Percentiles rank a stretch among this genome's conserved stretches.
These are phyloP conservation scores for Elsinoe arachidis DNA, from an alignment of 2,329 filamentous ascomycete species.

Conservation along the genomic window DNA sequence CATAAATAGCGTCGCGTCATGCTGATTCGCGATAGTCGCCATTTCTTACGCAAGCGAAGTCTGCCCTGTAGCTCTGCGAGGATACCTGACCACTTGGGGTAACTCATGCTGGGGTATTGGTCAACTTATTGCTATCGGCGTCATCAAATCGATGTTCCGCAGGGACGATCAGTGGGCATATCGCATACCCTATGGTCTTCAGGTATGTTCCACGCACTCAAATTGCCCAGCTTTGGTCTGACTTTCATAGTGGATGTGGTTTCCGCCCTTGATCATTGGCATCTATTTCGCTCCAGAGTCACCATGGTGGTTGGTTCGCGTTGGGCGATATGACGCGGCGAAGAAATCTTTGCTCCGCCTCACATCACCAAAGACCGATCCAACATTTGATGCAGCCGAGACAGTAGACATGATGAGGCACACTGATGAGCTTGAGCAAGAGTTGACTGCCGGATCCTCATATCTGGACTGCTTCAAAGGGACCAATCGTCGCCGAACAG, in stretches of 20 bases:
- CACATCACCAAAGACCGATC: conserved; percentile 48
- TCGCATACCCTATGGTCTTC: conserved; percentile 61
- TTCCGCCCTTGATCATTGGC: conserved; percentile 54
- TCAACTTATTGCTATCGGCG: conserved; percentile 64
- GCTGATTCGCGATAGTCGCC: conserved; percentile 37
- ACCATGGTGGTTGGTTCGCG: conserved; percentile 69
- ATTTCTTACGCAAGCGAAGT: conserved; percentile 50
- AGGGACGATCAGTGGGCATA: conserved; percentile 61
- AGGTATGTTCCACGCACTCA: conserved; percentile 25
- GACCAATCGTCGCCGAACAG: conserved; percentile 67
- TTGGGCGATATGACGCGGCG: conserved; percentile 54
- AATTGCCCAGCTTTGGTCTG: neutral
- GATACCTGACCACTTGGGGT: conserved; percentile 65
- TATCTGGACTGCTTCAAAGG: conserved; percentile 82
- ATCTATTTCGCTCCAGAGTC: conserved; percentile 62
- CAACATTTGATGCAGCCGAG: conserved; percentile 72
- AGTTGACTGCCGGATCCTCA: conserved; percentile 62
- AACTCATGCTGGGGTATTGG: conserved; percentile 74
- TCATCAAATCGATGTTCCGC: conserved; percentile 58
- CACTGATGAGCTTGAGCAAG: conserved; percentile 70
- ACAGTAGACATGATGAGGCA: conserved; percentile 89
- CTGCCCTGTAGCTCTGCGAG: conserved; percentile 61
- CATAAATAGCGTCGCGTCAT: no score
- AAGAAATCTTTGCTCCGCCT: conserved; percentile 58
- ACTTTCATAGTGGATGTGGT: conserved; percentile 57